phyloP scores from a whole-genome alignment of 345 rosid species.

The Lepidium aucheri region DNA sequence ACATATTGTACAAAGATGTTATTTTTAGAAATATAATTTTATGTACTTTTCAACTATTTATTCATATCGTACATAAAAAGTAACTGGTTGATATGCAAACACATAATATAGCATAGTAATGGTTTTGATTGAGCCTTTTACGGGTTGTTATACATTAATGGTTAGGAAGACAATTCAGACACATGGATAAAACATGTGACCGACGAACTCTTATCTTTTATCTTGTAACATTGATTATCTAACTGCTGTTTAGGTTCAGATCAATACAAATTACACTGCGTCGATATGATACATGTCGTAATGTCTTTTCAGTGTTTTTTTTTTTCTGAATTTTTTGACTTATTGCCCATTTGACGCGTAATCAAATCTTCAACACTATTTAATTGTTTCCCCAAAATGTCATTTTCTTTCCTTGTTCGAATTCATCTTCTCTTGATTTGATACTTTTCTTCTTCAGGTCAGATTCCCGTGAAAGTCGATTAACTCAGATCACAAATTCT shows the following conservation, averaged over 20 bases:
- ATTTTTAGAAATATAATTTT: not conserved
- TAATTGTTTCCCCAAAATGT: not conserved
- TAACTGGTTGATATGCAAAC: not conserved
- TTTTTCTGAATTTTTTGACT: not conserved
- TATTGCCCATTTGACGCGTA: constrained; percentile 9
- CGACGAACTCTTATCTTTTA: not conserved
- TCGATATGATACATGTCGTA: not conserved
- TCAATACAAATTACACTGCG: not conserved
- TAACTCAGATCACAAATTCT: constrained; percentile 4
- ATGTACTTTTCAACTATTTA: not conserved
- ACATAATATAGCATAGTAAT: not conserved
- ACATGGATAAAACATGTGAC: not conserved
- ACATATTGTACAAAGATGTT: not conserved
- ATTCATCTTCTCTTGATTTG: not conserved
- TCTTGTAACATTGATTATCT: not conserved
- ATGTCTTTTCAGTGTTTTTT: not conserved
- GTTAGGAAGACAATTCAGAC: not conserved
- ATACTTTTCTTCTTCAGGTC: constrained; percentile 14
- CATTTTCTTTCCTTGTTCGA: not conserved
- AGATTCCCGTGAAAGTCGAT: not conserved
- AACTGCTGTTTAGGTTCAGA: not conserved
- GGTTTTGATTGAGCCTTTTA: not conserved
- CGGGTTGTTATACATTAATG: not conserved
- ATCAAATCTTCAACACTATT: not conserved
- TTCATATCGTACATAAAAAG: too few relatives aligned